Base-by-base conservation (phyloP, 78 protist species). In the Dictyostelium purpureum region DNA sequence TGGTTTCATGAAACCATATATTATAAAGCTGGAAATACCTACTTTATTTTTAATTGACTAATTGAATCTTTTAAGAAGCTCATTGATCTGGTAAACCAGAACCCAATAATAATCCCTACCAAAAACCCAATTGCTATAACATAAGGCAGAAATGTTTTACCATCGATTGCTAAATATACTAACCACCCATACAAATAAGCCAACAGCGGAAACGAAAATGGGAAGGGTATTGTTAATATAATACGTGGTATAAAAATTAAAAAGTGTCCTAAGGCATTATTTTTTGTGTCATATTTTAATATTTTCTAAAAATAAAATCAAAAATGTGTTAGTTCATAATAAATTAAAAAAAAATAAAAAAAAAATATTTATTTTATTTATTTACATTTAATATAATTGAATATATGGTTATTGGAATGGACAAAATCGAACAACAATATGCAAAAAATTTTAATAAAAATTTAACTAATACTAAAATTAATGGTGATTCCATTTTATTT, bases 371-470 rank as follows among this genome's bases (percentile, higher is more conserved):
- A 12, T 14, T n/a, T 7, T 51, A 45, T 24, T 81, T 24, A 57
- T 49, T 38, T 88, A 88, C 94, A 24, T 35, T 26, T 38, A 78
- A 38, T 21, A 88, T 19, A 19, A 51, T 37, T 35, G 77, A 75
- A 57, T 88, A 88, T n/a, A 88, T n/a, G 16, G 85, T 88, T 14
- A 79, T 49, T 0, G 94, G 94, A 35, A 79, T 12, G 12, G 83
- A 24, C 24, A 74, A 16, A 9, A 88, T 51, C 12, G 77, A 31
- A 45, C 74, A 88, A 33, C 61, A 4, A 57, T 88, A 88, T 24
- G 70, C 94, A 6, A 88, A 51, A 5, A 88, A 61, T n/a, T 88
- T 77, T 31, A 79, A 69, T 33, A 88, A 70, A 16, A 56, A 71
- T 24, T 74, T 70, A 14, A 88, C 52, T 4, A 88, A 49, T 19